These are phyloP conservation scores for Heterobasidion annosum DNA, from an alignment of 1,284 basidiomycete genomes.

Conservation along the genomic window DNA sequence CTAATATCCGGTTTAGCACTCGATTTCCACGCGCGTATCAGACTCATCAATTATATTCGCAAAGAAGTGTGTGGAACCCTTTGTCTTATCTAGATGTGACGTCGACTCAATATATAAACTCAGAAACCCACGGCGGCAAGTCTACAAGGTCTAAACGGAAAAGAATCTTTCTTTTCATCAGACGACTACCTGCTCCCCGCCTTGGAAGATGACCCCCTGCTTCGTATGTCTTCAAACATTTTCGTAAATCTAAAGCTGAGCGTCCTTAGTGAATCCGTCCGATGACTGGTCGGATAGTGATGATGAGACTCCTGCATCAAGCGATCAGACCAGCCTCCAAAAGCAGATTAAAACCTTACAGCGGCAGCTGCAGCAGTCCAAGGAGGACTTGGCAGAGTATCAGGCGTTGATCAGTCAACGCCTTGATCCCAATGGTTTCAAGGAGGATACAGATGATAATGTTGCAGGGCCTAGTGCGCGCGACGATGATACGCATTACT, in stretches of 20 bases:
- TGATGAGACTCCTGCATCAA: constrained; percentile 26
- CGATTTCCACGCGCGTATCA: constrained; percentile 67
- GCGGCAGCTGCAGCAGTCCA: constrained; percentile 39
- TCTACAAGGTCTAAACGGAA: constrained; percentile 38
- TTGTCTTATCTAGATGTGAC: constrained; percentile 4
- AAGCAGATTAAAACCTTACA: constrained; percentile 43
- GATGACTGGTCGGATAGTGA: constrained; percentile 75
- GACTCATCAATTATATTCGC: constrained; percentile 83
- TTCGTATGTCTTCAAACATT: constrained; percentile 50
- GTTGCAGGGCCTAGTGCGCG: constrained; percentile 23
- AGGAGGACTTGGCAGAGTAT: constrained; percentile 51
- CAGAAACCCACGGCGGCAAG: constrained; percentile 45
- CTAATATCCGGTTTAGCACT: constrained; percentile 22
- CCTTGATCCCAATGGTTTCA: constrained; percentile 33
- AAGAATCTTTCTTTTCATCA: constrained; percentile 55
- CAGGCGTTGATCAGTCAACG: constrained; percentile 43
- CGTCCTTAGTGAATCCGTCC: constrained; percentile 40
- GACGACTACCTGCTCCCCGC: constrained; percentile 77
- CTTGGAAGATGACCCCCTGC: constrained; percentile 76
- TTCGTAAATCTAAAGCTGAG: constrained; percentile 3
- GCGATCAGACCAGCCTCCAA: constrained; percentile 25
- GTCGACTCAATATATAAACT: background rate
- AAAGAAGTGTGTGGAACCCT: constrained; percentile 41
- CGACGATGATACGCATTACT: constrained; percentile 93
- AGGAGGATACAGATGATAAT: constrained; percentile 31